Conservation (phyloP, 2,329 filamentous ascomycete genomes). For the Aspergillus ochraceoroseus region DNA sequence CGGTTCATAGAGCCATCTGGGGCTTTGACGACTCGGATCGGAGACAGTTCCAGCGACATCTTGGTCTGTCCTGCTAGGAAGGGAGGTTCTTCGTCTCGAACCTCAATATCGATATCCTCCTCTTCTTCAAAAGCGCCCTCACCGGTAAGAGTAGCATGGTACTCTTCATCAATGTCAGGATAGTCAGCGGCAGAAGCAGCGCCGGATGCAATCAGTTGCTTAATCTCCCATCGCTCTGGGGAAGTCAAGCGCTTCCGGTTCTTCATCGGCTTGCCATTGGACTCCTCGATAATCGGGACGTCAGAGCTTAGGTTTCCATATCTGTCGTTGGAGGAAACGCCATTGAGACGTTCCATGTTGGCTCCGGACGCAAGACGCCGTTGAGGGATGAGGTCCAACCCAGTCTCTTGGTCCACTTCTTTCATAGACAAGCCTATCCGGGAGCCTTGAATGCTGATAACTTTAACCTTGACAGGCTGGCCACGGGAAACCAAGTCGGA, state of each 20-base stretch:
- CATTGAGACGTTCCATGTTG: slow-evolving; percentile 77
- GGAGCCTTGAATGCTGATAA: slow-evolving; percentile 75
- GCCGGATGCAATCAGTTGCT: slow-evolving; percentile 91
- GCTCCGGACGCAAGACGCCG: slow-evolving; percentile 78
- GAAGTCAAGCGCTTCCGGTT: slow-evolving; percentile 93
- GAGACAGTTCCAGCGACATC: slow-evolving; percentile 87
- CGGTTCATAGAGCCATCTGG: slow-evolving; percentile 97
- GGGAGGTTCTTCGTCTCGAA: slow-evolving; percentile 91
- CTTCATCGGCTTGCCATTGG: slow-evolving; percentile 51
- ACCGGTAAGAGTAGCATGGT: slow-evolving; percentile 78
- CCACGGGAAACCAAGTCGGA: slow-evolving; percentile 76
- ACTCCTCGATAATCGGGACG: slow-evolving; percentile 61
- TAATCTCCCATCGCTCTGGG: slow-evolving; percentile 94
- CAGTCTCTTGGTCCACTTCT: slow-evolving; percentile 86
- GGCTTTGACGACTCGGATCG: slow-evolving; percentile 93
- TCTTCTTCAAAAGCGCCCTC: slow-evolving; percentile 88
- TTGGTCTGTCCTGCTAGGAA: slow-evolving; percentile 96
- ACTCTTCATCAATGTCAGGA: slow-evolving; percentile 90
- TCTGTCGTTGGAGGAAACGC: slow-evolving; percentile 50
- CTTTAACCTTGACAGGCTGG: slow-evolving; percentile 87
- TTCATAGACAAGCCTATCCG: slow-evolving; percentile 93
- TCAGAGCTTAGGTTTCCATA: slow-evolving; percentile 51
- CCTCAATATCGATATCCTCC: slow-evolving; percentile 95
- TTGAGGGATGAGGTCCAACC: slow-evolving; percentile 74
- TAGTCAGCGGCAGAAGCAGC: slow-evolving; percentile 90